These are phyloP conservation scores for Phytophthora lateralis DNA, from an alignment of 352 stramenopile genomes.

Conservation along the genomic window DNA sequence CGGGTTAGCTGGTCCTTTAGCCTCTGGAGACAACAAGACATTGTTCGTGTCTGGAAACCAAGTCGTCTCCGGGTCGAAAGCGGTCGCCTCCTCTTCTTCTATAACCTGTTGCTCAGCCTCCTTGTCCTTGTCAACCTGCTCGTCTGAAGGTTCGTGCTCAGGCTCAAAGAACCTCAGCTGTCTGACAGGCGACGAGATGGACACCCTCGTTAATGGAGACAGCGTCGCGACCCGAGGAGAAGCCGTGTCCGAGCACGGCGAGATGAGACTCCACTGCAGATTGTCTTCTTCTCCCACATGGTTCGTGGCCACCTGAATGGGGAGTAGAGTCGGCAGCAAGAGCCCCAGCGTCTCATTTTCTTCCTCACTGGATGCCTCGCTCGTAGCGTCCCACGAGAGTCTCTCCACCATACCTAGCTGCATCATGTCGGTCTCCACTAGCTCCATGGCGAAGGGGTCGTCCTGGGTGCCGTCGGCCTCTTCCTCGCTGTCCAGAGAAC, in stretches of 20 bases:
- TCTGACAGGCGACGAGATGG: constrained; percentile 23
- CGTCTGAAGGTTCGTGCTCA: constrained; percentile 21
- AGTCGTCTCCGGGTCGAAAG: constrained; percentile 23
- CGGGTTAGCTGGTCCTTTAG: constrained; percentile 16
- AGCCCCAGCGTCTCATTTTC: constrained; percentile 10
- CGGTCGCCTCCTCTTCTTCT: constrained; percentile 11
- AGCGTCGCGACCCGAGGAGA: constrained; percentile 20
- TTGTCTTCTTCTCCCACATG: background rate
- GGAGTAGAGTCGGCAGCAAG: constrained; percentile 10
- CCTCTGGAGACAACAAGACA: constrained; percentile 11
- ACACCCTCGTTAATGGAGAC: constrained; percentile 25
- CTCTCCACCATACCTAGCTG: constrained; percentile 24
- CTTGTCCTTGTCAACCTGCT: constrained; percentile 16
- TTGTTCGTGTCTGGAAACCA: constrained; percentile 26
- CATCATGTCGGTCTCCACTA: constrained; percentile 8
- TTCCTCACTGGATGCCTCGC: constrained; percentile 19
- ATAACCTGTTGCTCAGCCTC: constrained; percentile 21
- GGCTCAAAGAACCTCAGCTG: constrained; percentile 31
- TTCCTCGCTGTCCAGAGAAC: constrained; percentile 22
- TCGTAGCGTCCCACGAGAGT: constrained; percentile 34
- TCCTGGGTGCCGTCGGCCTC: constrained; percentile 7
- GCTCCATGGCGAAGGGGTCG: constrained; percentile 16
- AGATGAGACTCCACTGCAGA: constrained; percentile 55
- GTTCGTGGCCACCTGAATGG: constrained; percentile 13
- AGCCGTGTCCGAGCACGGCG: constrained; percentile 46